A percentile compares a stretch with the other conserved stretches of the same genome.
phyloP scores from a whole-genome alignment of 2,329 filamentous ascomycete species.

The Talaromyces atroroseus region DNA sequence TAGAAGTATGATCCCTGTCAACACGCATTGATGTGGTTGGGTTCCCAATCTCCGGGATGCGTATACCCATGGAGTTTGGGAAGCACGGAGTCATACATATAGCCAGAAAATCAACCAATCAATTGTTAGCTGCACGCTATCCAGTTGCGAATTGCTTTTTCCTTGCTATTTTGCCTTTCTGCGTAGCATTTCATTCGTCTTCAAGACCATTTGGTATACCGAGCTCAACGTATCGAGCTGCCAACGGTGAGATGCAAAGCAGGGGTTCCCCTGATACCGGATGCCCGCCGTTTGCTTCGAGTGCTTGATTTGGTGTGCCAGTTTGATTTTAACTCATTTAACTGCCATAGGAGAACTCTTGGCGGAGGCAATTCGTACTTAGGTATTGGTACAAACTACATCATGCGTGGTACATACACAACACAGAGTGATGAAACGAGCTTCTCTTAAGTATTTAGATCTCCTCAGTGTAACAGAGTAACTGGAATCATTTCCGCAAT shows the following conservation, averaged over 20 bases:
- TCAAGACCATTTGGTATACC: neutral
- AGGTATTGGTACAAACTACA: neutral
- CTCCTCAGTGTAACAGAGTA: too few relatives aligned
- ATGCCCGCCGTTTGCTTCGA: neutral
- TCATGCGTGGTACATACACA: neutral
- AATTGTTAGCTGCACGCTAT: neutral
- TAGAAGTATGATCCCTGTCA: neutral
- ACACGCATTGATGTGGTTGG: slow-evolving; percentile 5
- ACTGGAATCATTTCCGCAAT: too few relatives aligned
- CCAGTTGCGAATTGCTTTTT: neutral
- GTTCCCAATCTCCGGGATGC: slow-evolving; percentile 9
- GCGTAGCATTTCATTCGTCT: neutral
- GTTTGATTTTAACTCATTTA: neutral
- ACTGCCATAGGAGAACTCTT: neutral
- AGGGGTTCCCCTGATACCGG: neutral
- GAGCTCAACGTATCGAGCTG: neutral
- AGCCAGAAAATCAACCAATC: neutral
- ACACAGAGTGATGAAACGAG: too few relatives aligned
- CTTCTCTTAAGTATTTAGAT: neutral
- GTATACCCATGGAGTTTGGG: neutral
- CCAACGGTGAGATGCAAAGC: neutral
- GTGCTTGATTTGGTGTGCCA: neutral
- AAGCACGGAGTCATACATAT: neutral
- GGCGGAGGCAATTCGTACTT: neutral
- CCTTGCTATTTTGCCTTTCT: neutral